A percentile compares a stretch with the other conserved stretches of the same genome.
Conservation (phyloP, 495 filamentous ascomycete genomes). For the Aspergillus campestris region DNA sequence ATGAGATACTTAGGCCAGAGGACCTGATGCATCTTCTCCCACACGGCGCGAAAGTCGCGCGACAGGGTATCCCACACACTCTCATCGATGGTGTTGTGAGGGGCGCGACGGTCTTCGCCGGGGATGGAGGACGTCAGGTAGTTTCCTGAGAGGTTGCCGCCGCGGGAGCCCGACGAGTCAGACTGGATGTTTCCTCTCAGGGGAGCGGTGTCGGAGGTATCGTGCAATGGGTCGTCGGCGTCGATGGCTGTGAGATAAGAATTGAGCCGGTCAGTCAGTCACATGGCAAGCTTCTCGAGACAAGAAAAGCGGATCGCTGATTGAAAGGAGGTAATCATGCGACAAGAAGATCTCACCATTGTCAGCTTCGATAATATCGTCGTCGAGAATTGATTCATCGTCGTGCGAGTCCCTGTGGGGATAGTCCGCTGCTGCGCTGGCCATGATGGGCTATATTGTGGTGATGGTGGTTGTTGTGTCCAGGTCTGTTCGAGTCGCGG, state of each 20-base stretch:
- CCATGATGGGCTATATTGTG: slow-evolving; percentile 28
- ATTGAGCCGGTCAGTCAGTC: background rate
- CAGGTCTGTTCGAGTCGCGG: slow-evolving; percentile 1
- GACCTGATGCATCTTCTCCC: slow-evolving; percentile 98
- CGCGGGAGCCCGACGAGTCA: slow-evolving; percentile 39
- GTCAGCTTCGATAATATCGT: slow-evolving; percentile 92
- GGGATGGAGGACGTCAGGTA: slow-evolving; percentile 84
- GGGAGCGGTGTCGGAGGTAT: slow-evolving; percentile 62
- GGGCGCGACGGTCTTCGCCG: slow-evolving; percentile 89
- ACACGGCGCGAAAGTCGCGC: slow-evolving; percentile 84
- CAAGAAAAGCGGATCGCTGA: background rate
- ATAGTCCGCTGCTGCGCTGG: slow-evolving; percentile 33
- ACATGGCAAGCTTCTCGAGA: no score
- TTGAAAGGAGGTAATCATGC: background rate
- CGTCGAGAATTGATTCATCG: slow-evolving; percentile 66
- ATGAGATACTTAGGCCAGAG: slow-evolving; percentile 93
- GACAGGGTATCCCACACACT: slow-evolving; percentile 91
- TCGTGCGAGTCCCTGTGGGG: slow-evolving; percentile 28
- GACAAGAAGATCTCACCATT: slow-evolving; percentile 53
- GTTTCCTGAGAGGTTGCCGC: slow-evolving; percentile 34
- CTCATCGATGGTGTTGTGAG: slow-evolving; percentile 93
- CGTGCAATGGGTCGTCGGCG: slow-evolving; percentile 79
- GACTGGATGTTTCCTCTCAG: slow-evolving; percentile 73
- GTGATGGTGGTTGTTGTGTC: slow-evolving; percentile 1
- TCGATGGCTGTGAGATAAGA: slow-evolving; percentile 55